A percentile compares a stretch with the other conserved stretches of the same genome.
Evolutionary conservation across 805 yeast species (phyloP).

Genomic region (Cyberlindnera maritima): DNA sequence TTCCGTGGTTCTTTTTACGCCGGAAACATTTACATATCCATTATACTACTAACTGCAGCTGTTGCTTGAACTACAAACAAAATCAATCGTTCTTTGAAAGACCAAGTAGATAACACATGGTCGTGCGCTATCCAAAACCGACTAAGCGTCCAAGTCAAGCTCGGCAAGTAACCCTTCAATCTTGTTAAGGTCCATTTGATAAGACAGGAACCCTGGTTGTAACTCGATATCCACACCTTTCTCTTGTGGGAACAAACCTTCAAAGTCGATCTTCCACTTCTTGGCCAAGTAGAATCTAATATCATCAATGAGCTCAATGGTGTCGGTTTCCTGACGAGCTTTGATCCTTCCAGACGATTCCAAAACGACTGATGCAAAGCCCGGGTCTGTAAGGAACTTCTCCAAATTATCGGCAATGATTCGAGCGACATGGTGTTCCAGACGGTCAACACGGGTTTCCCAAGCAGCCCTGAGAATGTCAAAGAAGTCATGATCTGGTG

Average conservation of each 20-base stretch:
- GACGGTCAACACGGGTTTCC: constrained; percentile 60
- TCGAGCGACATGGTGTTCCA: constrained; percentile 63
- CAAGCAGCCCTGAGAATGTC: constrained; percentile 65
- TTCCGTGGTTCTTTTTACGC: neutral
- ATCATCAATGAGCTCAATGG: constrained; percentile 78
- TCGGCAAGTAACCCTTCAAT: constrained; percentile 40
- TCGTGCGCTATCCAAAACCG: neutral
- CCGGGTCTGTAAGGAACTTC: constrained; percentile 34
- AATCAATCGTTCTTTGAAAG: too few species aligned
- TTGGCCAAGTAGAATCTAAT: constrained; percentile 56
- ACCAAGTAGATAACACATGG: too few species aligned
- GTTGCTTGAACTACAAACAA: too few species aligned
- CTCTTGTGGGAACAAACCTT: constrained; percentile 31
- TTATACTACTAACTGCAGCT: too few species aligned
- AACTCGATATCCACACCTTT: constrained; percentile 20
- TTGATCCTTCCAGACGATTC: constrained; percentile 56
- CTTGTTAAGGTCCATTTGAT: constrained; percentile 32
- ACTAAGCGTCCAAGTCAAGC: constrained; percentile 42
- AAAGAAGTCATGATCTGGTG: constrained; percentile 39
- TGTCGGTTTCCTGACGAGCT: constrained; percentile 68
- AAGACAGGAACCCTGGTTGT: constrained; percentile 22
- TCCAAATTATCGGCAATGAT: constrained; percentile 50
- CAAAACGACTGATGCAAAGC: constrained; percentile 36
- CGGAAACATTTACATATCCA: too few species aligned
- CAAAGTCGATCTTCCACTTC: constrained; percentile 29